phyloP scores from a whole-genome alignment of 1,284 basidiomycete species.

The Neotropicomus parvogracilis region DNA sequence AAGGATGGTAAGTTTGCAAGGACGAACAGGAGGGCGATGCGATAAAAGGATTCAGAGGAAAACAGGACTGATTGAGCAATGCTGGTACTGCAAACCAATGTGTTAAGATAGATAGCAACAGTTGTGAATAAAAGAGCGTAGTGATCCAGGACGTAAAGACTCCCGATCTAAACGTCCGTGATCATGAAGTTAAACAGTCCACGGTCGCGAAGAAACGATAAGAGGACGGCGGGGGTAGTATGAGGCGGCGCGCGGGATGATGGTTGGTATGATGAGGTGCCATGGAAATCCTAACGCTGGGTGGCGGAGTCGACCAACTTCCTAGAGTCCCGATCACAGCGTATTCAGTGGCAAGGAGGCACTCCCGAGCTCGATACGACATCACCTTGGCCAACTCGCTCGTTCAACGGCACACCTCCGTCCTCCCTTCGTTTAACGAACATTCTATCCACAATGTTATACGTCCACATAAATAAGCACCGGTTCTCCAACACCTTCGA shows the following conservation, averaged over 20 bases:
- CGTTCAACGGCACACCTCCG: slow-evolving; percentile 17
- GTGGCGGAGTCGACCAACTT: slow-evolving; percentile 26
- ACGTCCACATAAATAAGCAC: slow-evolving; percentile 91
- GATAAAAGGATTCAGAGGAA: slow-evolving; percentile 19
- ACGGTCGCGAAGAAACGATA: slow-evolving; percentile 18
- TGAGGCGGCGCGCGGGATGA: slow-evolving; percentile 14
- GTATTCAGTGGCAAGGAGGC: slow-evolving; percentile 18
- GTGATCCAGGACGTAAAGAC: slow-evolving; percentile 16
- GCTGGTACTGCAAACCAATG: slow-evolving; percentile 24
- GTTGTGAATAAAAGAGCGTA: slow-evolving; percentile 15
- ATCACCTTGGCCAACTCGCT: slow-evolving; percentile 26
- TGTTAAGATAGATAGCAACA: slow-evolving; percentile 28
- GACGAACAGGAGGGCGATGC: slow-evolving; percentile 24
- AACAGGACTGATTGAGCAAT: slow-evolving; percentile 25
- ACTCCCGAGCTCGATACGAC: slow-evolving; percentile 23
- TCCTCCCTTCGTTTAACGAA: slow-evolving; percentile 18
- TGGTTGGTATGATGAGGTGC: slow-evolving; percentile 33
- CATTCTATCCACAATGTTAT: slow-evolving; percentile 40
- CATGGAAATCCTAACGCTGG: slow-evolving; percentile 24
- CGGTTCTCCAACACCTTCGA: slow-evolving; percentile 91
- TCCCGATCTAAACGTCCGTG: slow-evolving; percentile 21
- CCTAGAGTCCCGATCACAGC: slow-evolving; percentile 10
- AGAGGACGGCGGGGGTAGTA: neutral
- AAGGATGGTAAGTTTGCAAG: slow-evolving; percentile 15
- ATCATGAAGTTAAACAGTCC: slow-evolving; percentile 20